Evolutionary conservation across 805 yeast genomes (phyloP).

Genomic region (Suhomyces sp.): DNA sequence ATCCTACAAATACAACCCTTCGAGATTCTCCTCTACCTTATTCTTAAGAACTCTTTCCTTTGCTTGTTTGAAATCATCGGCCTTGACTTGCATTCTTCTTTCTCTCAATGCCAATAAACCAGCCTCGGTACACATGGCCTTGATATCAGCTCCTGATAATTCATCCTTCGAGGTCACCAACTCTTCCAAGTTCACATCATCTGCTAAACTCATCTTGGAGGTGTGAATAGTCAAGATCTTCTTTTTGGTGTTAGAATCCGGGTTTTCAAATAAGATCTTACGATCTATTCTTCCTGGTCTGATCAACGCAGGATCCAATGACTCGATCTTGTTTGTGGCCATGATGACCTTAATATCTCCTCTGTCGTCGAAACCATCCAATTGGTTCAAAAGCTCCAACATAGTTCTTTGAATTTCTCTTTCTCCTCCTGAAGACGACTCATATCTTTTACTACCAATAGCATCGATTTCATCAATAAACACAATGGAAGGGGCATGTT

Average conservation of each 20-base stretch:
- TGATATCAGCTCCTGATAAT: slow-evolving; percentile 94
- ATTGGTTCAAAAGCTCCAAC: slow-evolving; percentile 91
- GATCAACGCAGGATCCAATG: slow-evolving; percentile 91
- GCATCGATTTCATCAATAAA: slow-evolving; percentile 99
- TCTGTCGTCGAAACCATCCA: slow-evolving; percentile 96
- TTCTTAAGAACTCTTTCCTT: slow-evolving; percentile 94
- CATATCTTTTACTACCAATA: slow-evolving; percentile 97
- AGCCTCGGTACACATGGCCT: slow-evolving; percentile 97
- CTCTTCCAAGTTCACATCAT: slow-evolving; percentile 86
- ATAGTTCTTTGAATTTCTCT: slow-evolving; percentile 96
- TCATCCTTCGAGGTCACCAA: slow-evolving; percentile 90
- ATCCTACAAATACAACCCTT: slow-evolving; percentile 78
- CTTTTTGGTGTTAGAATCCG: slow-evolving; percentile 88
- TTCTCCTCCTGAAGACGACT: slow-evolving; percentile 96
- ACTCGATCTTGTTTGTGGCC: slow-evolving; percentile 96
- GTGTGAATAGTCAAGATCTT: slow-evolving; percentile 92
- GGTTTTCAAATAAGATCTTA: slow-evolving; percentile 93
- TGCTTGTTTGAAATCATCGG: slow-evolving; percentile 89
- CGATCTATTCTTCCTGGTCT: slow-evolving; percentile 98
- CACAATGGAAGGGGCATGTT: slow-evolving; percentile 96
- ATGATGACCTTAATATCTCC: slow-evolving; percentile 96
- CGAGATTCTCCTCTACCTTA: slow-evolving; percentile 93
- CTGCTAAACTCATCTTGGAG: slow-evolving; percentile 84
- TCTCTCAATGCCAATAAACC: slow-evolving; percentile 94
- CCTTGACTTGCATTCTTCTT: slow-evolving; percentile 96